These are phyloP conservation scores for Phallus indusiatus DNA, from an alignment of 768 basidiomycete genomes.

Conservation along the genomic window DNA sequence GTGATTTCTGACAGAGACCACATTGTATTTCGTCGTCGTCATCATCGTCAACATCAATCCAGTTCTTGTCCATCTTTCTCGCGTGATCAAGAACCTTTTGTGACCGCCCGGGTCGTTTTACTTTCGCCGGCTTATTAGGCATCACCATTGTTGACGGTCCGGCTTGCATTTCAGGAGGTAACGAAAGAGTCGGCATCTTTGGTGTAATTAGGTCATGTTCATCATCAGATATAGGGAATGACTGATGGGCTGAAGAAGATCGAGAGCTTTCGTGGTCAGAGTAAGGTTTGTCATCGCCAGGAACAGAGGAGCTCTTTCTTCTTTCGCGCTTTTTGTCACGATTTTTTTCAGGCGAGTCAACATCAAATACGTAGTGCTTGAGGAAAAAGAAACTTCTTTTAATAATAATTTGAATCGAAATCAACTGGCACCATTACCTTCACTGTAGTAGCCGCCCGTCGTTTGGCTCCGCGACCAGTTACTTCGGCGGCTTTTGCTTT, in stretches of 20 bases:
- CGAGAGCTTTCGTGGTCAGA: background rate
- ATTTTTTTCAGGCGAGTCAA: slow-evolving; percentile 29
- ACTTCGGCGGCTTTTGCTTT: slow-evolving; percentile 38
- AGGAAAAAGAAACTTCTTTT: slow-evolving; percentile 6
- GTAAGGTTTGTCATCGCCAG: background rate
- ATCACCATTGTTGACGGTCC: background rate
- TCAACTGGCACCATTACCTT: slow-evolving; percentile 28
- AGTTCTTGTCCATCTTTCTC: slow-evolving; percentile 23
- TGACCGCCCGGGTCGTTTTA: background rate
- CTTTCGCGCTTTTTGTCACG: slow-evolving; percentile 16
- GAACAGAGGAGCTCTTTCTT: background rate
- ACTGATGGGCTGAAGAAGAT: background rate
- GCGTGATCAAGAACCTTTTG: no score
- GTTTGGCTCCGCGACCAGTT: slow-evolving; percentile 60
- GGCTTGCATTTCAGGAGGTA: background rate
- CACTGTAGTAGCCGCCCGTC: slow-evolving; percentile 54
- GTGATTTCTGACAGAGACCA: slow-evolving; percentile 50
- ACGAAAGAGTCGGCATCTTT: background rate
- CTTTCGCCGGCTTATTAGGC: background rate
- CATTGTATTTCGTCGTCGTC: slow-evolving; percentile 29
- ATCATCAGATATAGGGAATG: background rate
- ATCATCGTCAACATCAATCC: slow-evolving; percentile 11
- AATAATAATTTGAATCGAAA: background rate
- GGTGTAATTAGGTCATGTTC: background rate
- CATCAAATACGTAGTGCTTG: slow-evolving; percentile 24